These are phyloP conservation scores for Auxenochlorella pyrenoidosa DNA, from an alignment of 139 green algal genomes.

Conservation along the genomic window DNA sequence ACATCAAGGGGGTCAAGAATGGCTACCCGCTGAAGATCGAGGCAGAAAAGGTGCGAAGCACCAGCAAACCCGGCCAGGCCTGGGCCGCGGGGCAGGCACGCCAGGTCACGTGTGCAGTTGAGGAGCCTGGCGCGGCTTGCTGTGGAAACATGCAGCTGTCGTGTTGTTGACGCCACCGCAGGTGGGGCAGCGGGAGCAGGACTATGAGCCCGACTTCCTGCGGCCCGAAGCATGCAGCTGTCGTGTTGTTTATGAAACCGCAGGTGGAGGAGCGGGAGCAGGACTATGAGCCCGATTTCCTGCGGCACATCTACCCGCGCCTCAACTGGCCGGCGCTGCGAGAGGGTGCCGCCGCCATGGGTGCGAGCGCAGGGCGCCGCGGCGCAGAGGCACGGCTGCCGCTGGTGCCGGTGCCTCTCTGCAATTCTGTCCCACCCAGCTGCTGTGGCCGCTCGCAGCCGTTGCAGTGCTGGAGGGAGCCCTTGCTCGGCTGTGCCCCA, in stretches of 20 bases:
- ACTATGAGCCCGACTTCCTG: slow-evolving; percentile 95
- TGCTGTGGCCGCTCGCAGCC: too few species aligned
- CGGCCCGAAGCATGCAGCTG: too few species aligned
- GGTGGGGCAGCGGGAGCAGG: slow-evolving; percentile 75
- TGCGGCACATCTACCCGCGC: slow-evolving; percentile 89
- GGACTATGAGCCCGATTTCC: slow-evolving; percentile 94
- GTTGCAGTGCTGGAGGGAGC: too few species aligned
- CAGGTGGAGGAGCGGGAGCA: slow-evolving; percentile 71
- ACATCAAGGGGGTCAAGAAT: slow-evolving; percentile 95
- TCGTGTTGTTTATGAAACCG: too few species aligned
- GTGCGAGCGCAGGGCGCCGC: not conserved
- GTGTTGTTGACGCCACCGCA: too few species aligned
- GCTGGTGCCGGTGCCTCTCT: not conserved
- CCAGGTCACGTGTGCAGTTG: too few species aligned
- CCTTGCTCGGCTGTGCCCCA: too few species aligned
- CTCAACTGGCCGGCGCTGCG: slow-evolving; percentile 89
- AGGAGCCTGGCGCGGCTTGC: too few species aligned
- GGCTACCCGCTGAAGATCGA: slow-evolving; percentile 95
- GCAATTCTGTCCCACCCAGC: too few species aligned
- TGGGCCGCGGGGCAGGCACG: too few species aligned
- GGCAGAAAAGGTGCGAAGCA: slow-evolving; percentile 56
- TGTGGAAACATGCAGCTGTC: too few species aligned
- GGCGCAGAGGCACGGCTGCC: not conserved
- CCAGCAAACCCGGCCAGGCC: too few species aligned
- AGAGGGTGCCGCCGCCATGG: slow-evolving; percentile 70